A percentile compares a stretch with the other conserved stretches of the same genome.
These are phyloP conservation scores for Galerina marginata DNA, from an alignment of 768 basidiomycete genomes.

Conservation along the genomic window DNA sequence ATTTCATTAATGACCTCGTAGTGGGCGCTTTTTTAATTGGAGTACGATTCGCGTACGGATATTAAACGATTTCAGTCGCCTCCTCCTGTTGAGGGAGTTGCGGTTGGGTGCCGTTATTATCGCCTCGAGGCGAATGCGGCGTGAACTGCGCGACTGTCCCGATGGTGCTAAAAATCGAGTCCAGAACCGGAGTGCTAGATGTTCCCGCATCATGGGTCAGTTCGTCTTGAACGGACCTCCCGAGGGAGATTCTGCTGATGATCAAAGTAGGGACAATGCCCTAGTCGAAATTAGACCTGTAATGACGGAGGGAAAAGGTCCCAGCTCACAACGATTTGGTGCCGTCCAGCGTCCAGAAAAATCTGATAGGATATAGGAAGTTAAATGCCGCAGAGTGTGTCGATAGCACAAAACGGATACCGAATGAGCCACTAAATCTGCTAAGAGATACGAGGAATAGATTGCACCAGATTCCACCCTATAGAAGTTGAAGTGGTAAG, in stretches of 20 bases:
- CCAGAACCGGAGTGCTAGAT: slow-evolving; percentile 26
- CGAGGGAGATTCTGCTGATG: slow-evolving; percentile 25
- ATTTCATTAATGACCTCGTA: too few relatives aligned
- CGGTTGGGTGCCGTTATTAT: not conserved
- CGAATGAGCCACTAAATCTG: slow-evolving; percentile 18
- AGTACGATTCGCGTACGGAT: not conserved
- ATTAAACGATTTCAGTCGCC: not conserved
- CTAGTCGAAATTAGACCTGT: slow-evolving; percentile 4
- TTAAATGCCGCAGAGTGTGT: not conserved
- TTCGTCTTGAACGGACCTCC: slow-evolving; percentile 7
- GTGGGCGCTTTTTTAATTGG: not conserved
- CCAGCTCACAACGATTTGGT: slow-evolving; percentile 28
- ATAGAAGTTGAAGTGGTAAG: not conserved
- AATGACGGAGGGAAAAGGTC: not conserved
- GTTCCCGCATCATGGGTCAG: not conserved
- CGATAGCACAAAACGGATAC: slow-evolving; percentile 9
- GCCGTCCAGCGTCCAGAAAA: slow-evolving; percentile 23
- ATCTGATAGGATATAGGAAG: slow-evolving; percentile 8
- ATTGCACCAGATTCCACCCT: slow-evolving; percentile 29
- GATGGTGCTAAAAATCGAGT: slow-evolving; percentile 25
- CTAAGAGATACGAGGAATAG: slow-evolving; percentile 24
- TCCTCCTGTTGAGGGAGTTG: slow-evolving; percentile 3
- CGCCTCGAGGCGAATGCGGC: slow-evolving; percentile 6
- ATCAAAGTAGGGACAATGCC: slow-evolving; percentile 31
- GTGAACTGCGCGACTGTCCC: slow-evolving; percentile 14